A percentile compares a stretch with the other conserved stretches of the same genome.
Conservation (phyloP, 2,329 filamentous ascomycete genomes). For the Purpureocillium takamizusanense region DNA sequence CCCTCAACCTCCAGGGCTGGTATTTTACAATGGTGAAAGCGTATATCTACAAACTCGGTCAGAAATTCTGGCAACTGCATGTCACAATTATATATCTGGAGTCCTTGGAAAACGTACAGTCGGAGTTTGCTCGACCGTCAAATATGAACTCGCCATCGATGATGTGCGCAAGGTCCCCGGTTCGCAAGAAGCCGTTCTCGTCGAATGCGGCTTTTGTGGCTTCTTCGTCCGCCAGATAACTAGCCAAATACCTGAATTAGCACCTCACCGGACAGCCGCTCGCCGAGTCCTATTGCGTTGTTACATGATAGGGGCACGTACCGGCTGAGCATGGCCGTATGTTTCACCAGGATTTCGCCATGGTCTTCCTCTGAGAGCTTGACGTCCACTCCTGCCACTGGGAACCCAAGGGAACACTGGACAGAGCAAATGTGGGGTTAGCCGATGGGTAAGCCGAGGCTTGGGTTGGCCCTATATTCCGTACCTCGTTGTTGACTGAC, state of each 20-base stretch:
- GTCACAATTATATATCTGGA: no score
- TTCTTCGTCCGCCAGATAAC: constrained; percentile 41
- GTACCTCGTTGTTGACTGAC: neutral
- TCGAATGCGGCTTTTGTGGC: constrained; percentile 73
- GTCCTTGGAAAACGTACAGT: no score
- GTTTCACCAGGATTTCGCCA: constrained; percentile 11
- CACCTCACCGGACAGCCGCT: neutral
- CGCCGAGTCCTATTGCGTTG: no score
- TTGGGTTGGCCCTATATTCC: constrained; percentile 3
- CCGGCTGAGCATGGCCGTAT: constrained; percentile 8
- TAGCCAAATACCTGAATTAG: neutral
- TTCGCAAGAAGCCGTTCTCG: constrained; percentile 84
- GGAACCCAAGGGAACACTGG: no score
- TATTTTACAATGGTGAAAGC: no score
- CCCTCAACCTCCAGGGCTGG: constrained; percentile 12
- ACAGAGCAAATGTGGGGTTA: no score
- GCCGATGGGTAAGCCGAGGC: no score
- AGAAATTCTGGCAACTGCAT: no score
- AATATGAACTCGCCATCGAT: constrained; percentile 23
- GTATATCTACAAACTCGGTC: no score
- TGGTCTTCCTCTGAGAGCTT: constrained; percentile 10
- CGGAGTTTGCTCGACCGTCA: constrained; percentile 9
- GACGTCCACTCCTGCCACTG: constrained; percentile 4
- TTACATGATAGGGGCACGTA: no score
- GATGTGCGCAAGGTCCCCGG: constrained; percentile 74